phyloP scores from a whole-genome alignment of 2,329 filamentous ascomycete genomes.

The Cladosporium halotolerans region DNA sequence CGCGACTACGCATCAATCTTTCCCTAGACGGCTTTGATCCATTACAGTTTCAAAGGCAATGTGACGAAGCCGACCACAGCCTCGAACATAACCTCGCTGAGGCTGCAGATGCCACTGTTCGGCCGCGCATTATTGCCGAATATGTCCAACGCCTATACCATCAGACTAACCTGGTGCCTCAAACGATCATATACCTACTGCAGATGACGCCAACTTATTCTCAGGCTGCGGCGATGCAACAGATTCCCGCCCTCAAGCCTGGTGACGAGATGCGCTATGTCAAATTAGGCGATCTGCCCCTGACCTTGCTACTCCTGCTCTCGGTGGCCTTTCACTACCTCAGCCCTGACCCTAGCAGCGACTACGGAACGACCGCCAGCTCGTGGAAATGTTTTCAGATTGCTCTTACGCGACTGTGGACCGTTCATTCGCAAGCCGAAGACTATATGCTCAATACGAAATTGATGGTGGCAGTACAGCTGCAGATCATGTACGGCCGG shows the following conservation, averaged over 20 bases:
- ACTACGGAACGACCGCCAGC: slow-evolving; percentile 8
- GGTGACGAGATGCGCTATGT: slow-evolving; percentile 6
- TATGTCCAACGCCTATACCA: slow-evolving; percentile 11
- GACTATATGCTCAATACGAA: slow-evolving; percentile 9
- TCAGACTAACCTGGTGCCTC: slow-evolving; percentile 11
- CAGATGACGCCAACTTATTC: slow-evolving; percentile 12
- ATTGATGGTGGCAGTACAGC: slow-evolving; percentile 10
- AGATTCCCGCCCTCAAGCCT: background rate
- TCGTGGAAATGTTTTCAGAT: slow-evolving; percentile 11
- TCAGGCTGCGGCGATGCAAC: background rate
- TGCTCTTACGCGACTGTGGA: slow-evolving; percentile 8
- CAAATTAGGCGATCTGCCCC: slow-evolving; percentile 9
- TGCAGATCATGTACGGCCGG: slow-evolving; percentile 10
- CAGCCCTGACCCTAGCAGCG: slow-evolving; percentile 9
- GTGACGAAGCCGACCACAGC: slow-evolving; percentile 5
- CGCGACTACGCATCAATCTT: slow-evolving; percentile 8
- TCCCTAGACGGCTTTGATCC: slow-evolving; percentile 10
- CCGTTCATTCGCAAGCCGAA: slow-evolving; percentile 10
- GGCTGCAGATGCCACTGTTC: slow-evolving; percentile 6
- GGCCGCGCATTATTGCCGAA: slow-evolving; percentile 4
- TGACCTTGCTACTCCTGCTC: slow-evolving; percentile 2
- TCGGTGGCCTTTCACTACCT: slow-evolving; percentile 12
- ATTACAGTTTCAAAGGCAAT: slow-evolving; percentile 11
- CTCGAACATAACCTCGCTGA: slow-evolving; percentile 8
- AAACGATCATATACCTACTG: slow-evolving; percentile 10